Evolutionary conservation across 768 basidiomycete species (phyloP), one percentile per base, ranked within the genome.

Genomic region (Lentinus tigrinus): DNA sequence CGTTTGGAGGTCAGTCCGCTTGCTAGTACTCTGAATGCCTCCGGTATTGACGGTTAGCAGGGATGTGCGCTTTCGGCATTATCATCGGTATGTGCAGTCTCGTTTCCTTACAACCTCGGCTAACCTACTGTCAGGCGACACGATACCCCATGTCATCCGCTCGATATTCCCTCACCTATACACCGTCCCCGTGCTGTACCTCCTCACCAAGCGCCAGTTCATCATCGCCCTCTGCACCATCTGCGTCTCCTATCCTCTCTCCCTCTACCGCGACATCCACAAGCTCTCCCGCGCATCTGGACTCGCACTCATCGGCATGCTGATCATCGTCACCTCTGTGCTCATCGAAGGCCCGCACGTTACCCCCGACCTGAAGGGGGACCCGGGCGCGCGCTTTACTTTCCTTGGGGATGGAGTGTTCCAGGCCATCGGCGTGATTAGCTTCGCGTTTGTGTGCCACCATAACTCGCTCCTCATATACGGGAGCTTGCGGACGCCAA

Each of bases 381-480:
- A 89, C 56, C 85, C 89, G 9, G 77, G 80, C 2, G 78, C 87
- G 65, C 83, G 89, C 8, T 89, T 91, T 67, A 87, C 91, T 2
- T 44, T 97, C 58, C 75, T 96, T 42, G 82, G 83, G 21, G 82
- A 91, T 0, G 91, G 94, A 2, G 78, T 98, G 23, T 93, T 97
- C 69, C 93, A 93, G 70, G 95, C 97, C 28, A 95, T 98, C 47
- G 97, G 96, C 23, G 97, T 99, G 60, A 99, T 99, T 67, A 91
- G 89, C 70, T 95, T 94, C 67, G 93, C 95, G 43, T 98, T 95
- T 67, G 95, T 97, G 21, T 97, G 95, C 70, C 96, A 99, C 72
- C 97, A 98, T 72, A 99, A 99, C 71, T 94, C 95, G 9, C 83
- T 98, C 52, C 81, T 98, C 63, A 98, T 99, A 64, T 99, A 98